Evolutionary conservation across 2,329 filamentous ascomycete genomes (phyloP).

Genomic region (Aspergillus sp.): DNA sequence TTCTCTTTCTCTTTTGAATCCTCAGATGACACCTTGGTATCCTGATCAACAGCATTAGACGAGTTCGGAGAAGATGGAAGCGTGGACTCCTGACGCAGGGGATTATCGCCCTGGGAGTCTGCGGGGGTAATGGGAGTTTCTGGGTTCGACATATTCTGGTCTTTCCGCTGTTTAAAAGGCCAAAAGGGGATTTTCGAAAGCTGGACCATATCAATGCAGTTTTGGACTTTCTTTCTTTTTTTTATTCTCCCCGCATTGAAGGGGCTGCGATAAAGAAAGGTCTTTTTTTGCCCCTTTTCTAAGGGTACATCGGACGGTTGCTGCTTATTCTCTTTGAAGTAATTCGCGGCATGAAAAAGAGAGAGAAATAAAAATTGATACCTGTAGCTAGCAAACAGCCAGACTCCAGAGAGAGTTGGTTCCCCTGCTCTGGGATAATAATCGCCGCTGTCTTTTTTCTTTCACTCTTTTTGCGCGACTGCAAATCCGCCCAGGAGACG

Average conservation of each 20-base stretch:
- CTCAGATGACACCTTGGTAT: slow-evolving; percentile 4
- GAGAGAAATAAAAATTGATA: too few relatives aligned
- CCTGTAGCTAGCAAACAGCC: too few relatives aligned
- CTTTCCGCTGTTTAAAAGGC: not conserved
- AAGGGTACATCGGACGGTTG: too few relatives aligned
- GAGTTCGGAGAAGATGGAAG: slow-evolving; percentile 23
- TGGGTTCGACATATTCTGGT: slow-evolving; percentile 19
- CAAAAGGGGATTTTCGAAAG: not conserved
- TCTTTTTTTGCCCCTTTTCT: too few relatives aligned
- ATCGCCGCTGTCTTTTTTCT: not conserved
- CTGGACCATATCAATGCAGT: not conserved
- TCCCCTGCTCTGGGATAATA: not conserved
- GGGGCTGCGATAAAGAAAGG: too few relatives aligned
- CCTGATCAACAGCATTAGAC: slow-evolving; percentile 11
- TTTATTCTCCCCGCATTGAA: not conserved
- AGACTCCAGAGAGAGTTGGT: too few relatives aligned
- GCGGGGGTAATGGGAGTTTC: slow-evolving; percentile 21
- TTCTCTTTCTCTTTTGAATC: slow-evolving; percentile 11
- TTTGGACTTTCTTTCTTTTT: not conserved
- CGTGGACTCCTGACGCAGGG: slow-evolving; percentile 23
- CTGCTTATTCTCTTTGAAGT: too few relatives aligned
- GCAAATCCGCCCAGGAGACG: slow-evolving; percentile 10
- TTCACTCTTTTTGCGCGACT: not conserved
- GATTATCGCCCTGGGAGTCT: slow-evolving; percentile 20
- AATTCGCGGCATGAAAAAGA: too few relatives aligned